A percentile compares a stretch with the other conserved stretches of the same genome.
phyloP scores from a whole-genome alignment of 2,329 filamentous ascomycete genomes.

The Neopestalotiopsis rosae region DNA sequence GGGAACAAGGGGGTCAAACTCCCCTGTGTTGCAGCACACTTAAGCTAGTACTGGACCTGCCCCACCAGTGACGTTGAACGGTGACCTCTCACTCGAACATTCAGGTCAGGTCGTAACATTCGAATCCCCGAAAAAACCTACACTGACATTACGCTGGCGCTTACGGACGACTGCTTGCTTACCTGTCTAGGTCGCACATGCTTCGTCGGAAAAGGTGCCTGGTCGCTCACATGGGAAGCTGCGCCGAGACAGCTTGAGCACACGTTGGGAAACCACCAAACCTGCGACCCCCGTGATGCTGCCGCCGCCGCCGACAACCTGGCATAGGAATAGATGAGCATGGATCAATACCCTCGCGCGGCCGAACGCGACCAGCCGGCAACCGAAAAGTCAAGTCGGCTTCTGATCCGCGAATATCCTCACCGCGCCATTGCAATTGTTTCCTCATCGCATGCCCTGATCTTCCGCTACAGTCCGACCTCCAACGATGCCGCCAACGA shows the following conservation, averaged over 20 bases:
- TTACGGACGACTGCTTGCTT: neutral
- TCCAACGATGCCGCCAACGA: constrained; percentile 64
- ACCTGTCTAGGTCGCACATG: neutral
- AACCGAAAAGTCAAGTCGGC: constrained; percentile 70
- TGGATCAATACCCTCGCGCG: constrained; percentile 23
- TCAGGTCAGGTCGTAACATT: constrained; percentile 1
- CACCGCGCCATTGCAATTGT: constrained; percentile 87
- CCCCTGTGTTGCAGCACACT: constrained; percentile 1
- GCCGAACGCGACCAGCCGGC: constrained; percentile 20
- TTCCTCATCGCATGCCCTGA: constrained; percentile 78
- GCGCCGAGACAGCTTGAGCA: constrained; percentile 10
- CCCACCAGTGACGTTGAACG: constrained; percentile 18
- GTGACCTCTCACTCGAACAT: neutral
- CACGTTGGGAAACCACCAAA: neutral
- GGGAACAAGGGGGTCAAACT: neutral
- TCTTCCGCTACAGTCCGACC: constrained; percentile 79
- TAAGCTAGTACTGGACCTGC: neutral
- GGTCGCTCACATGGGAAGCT: constrained; percentile 1
- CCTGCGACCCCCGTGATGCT: constrained; percentile 9
- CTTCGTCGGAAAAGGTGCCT: neutral
- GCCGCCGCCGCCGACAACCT: constrained; percentile 1
- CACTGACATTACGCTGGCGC: neutral
- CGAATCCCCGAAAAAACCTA: neutral
- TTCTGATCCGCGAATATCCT: constrained; percentile 85
- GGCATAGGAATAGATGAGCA: constrained; percentile 11